Evolutionary conservation across 352 stramenopile genomes (phyloP).

Genomic region (Hyaloperonospora brassicae): DNA sequence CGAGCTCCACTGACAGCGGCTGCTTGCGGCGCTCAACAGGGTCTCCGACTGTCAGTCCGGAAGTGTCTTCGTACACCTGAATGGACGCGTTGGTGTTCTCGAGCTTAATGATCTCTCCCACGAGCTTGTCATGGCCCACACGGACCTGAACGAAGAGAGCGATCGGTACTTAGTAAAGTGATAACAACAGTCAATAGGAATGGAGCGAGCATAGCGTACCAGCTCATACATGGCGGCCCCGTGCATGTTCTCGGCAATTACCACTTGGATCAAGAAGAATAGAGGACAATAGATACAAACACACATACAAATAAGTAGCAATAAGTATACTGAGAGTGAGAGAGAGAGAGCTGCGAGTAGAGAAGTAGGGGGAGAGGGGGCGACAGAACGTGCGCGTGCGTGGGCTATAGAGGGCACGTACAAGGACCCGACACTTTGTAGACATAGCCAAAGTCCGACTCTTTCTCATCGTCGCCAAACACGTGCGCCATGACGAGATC

Average conservation of each 20-base stretch:
- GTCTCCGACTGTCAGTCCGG: constrained; percentile 96
- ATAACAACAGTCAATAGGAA: too few species aligned
- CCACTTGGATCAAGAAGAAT: constrained; percentile 51
- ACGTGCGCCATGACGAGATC: constrained; percentile 61
- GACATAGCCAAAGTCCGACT: constrained; percentile 98
- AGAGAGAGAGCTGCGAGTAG: neutral
- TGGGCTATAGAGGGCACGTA: constrained; percentile 53
- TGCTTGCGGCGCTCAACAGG: constrained; percentile 95
- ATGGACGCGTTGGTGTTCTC: constrained; percentile 99
- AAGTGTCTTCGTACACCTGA: constrained; percentile 98
- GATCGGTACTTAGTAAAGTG: constrained; percentile 1
- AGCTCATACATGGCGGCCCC: constrained; percentile 97
- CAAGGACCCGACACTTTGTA: constrained; percentile 98
- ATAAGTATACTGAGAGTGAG: neutral
- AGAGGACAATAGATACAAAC: neutral
- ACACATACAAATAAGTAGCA: too few species aligned
- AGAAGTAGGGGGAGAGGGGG: neutral
- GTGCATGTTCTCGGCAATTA: constrained; percentile 99
- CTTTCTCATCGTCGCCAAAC: constrained; percentile 81
- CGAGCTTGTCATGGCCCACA: constrained; percentile 98
- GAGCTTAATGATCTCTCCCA: constrained; percentile 99
- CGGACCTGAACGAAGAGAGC: constrained; percentile 80
- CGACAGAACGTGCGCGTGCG: too few species aligned
- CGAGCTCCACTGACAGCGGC: constrained; percentile 97
- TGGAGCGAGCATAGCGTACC: constrained; percentile 35